Evolutionary conservation across 164 flowering plant species (phyloP).

Genomic region (Cinnamomum micranthum): DNA sequence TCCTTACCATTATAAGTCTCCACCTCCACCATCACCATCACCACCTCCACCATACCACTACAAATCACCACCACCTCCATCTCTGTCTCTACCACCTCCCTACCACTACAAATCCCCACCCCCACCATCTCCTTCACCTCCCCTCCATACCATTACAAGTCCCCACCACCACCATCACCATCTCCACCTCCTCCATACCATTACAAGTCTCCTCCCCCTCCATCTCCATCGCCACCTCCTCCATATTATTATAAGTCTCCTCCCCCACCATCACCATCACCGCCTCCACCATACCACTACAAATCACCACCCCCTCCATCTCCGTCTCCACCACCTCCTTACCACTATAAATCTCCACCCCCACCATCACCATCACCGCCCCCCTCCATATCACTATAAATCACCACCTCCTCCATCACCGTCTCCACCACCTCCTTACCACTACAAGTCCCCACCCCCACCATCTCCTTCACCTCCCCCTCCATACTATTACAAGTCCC

Average conservation of each 20-base stretch:
- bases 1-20: not conserved
- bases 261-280: not conserved
- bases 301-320: not conserved
- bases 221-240: not conserved
- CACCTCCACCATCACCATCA: not conserved
- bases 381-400: not conserved
- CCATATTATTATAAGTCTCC: not conserved
- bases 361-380: not conserved
- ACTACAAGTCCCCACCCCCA: not conserved
- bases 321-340: not conserved
- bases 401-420: not conserved
- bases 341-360: not conserved
- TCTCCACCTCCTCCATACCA: not conserved
- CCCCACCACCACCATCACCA: not conserved
- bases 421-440: not conserved
- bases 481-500: not conserved
- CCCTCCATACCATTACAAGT: not conserved
- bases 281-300: not conserved
- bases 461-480: not conserved
- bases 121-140: not conserved
- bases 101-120: not conserved
- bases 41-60: not conserved
- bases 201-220: not conserved
- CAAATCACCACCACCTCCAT: not conserved
- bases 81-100: not conserved